These are phyloP conservation scores for Urochloa ruziziensis DNA, from an alignment of 176 grass and related monocot species.

Conservation along the genomic window DNA sequence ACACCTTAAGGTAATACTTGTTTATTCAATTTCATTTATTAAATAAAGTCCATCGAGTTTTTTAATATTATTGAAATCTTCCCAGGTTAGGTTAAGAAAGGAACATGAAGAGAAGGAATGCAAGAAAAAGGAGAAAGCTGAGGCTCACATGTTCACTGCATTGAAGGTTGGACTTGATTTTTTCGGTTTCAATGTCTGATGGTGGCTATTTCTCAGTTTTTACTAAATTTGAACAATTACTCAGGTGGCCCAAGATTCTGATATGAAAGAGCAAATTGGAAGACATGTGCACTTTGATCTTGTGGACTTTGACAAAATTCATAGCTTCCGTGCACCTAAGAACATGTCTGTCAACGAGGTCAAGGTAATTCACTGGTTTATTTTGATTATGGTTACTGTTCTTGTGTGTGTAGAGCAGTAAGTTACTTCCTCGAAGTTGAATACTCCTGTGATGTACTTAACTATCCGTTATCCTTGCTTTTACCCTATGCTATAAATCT, in stretches of 20 bases:
- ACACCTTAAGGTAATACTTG: slow-evolving; percentile 62
- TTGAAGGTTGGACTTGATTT: slow-evolving; percentile 55
- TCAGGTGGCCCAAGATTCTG: slow-evolving; percentile 52
- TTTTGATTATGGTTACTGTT: background rate
- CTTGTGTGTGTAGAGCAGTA: background rate
- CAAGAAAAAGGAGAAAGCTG: slow-evolving; percentile 80
- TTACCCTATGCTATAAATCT: background rate
- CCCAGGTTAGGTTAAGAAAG: slow-evolving; percentile 66
- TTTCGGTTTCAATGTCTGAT: background rate
- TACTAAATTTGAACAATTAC: slow-evolving; percentile 15
- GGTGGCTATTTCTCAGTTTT: background rate
- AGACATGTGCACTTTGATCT: slow-evolving; percentile 59
- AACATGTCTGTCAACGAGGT: slow-evolving; percentile 39
- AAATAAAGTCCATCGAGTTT: background rate
- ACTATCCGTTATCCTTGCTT: background rate
- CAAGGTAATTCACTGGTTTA: slow-evolving; percentile 51
- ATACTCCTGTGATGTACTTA: background rate
- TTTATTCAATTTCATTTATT: slow-evolving; percentile 14
- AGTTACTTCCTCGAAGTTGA: background rate
- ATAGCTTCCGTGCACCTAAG: slow-evolving; percentile 57
- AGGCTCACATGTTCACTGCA: slow-evolving; percentile 73
- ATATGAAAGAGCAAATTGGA: slow-evolving; percentile 72
- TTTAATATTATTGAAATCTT: slow-evolving; percentile 13
- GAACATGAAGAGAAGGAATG: slow-evolving; percentile 70
- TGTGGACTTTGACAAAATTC: slow-evolving; percentile 66